Evolutionary conservation across 495 filamentous ascomycete species (phyloP).

Genomic region (Achaetomiella virescens): DNA sequence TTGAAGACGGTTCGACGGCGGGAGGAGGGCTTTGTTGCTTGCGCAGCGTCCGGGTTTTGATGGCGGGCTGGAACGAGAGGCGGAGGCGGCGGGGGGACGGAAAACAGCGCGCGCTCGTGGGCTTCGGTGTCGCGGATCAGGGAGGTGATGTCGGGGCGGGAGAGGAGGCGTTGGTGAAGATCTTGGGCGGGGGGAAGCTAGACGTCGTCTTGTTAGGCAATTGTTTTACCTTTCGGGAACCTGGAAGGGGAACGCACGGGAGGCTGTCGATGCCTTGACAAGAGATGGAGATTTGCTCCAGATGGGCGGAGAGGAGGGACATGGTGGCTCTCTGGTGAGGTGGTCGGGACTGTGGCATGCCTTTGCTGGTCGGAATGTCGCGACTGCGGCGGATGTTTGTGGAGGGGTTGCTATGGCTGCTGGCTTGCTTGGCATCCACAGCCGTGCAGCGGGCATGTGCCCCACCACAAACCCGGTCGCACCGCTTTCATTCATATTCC

Average conservation of each 20-base stretch:
- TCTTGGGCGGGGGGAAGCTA: conserved; percentile 85
- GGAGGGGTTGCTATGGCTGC: no score
- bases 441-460: no score
- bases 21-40: conserved; percentile 23
- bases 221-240: no score
- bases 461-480: no score
- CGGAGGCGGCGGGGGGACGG: conserved; percentile 63
- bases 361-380: no score
- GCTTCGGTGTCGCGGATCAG: conserved; percentile 92
- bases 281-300: conserved; percentile 86
- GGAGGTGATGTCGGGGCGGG: conserved; percentile 83
- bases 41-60: conserved; percentile 25
- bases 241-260: background rate
- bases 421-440: no score
- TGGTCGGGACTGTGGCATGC: no score
- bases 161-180: conserved; percentile 93
- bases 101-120: conserved; percentile 93
- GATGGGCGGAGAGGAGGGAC: conserved; percentile 72
- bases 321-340: conserved; percentile 37
- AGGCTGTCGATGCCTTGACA: conserved; percentile 77
- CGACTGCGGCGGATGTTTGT: background rate
- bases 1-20: conserved; percentile 52
- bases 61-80: conserved; percentile 29
- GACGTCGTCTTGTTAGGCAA: background rate
- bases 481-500: no score